phyloP scores from a whole-genome alignment of 2,329 filamentous ascomycete genomes.

The Akanthomyces uredinophilus region DNA sequence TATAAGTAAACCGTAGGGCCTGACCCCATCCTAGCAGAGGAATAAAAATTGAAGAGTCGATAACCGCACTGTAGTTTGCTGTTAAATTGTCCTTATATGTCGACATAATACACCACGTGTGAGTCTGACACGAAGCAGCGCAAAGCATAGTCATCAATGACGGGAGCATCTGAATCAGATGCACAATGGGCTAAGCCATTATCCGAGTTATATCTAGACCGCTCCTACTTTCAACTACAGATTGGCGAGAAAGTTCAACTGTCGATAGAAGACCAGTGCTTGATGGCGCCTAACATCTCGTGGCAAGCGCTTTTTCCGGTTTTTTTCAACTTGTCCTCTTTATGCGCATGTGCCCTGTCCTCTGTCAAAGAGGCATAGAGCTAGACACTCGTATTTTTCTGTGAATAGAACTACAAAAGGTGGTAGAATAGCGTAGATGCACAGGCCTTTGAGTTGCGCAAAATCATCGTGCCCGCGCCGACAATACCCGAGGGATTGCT shows the following conservation, averaged over 20 bases:
- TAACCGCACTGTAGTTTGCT: no score
- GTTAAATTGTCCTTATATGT: no score
- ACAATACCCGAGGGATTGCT: neutral
- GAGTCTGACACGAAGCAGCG: no score
- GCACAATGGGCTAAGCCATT: no score
- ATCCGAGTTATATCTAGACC: neutral
- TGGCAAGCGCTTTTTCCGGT: neutral
- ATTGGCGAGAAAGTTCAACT: no score
- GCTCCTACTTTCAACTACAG: neutral
- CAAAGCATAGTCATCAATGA: no score
- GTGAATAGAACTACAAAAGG: neutral
- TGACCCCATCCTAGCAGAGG: no score
- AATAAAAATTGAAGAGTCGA: no score
- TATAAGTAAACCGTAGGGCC: no score
- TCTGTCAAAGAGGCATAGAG: neutral
- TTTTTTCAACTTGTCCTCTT: neutral
- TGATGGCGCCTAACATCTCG: neutral
- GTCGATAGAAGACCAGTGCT: neutral
- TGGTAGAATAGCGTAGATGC: neutral
- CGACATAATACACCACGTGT: no score
- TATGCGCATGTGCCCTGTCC: neutral
- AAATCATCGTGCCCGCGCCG: neutral
- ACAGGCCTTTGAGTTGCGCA: neutral
- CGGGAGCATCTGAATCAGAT: no score
- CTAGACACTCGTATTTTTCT: neutral